Evolutionary conservation across 129 eudicot genomes (phyloP).

Genomic region (Tagetes erecta): DNA sequence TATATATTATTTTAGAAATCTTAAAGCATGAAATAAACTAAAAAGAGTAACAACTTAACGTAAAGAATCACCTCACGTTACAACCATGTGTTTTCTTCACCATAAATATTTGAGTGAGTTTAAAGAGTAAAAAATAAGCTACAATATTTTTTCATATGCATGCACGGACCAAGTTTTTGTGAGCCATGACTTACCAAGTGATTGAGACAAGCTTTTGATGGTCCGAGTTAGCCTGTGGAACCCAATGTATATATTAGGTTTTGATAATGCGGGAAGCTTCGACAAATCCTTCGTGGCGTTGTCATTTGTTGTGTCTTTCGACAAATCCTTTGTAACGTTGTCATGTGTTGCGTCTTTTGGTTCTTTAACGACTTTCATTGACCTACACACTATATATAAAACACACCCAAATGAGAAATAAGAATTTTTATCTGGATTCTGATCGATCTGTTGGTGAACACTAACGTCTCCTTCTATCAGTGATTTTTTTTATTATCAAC

Average conservation of each 20-base stretch:
- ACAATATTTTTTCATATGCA: background rate
- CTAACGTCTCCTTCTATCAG: background rate
- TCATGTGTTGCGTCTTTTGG: conserved; percentile 37
- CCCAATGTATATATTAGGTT: conserved; percentile 49
- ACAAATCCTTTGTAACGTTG: conserved; percentile 46
- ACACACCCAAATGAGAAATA: conserved; percentile 8
- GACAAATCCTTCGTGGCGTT: conserved; percentile 47
- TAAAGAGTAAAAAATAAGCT: background rate
- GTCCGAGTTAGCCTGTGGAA: conserved; percentile 59
- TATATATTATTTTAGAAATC: background rate
- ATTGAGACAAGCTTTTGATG: conserved; percentile 60
- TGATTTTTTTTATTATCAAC: background rate
- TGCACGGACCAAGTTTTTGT: background rate
- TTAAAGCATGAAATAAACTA: background rate
- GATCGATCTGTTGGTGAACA: background rate
- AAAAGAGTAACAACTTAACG: background rate
- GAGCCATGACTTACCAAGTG: conserved; percentile 52
- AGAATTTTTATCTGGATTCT: background rate
- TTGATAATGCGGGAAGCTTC: conserved; percentile 45
- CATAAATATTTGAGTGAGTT: background rate
- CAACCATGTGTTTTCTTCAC: conserved; percentile 13
- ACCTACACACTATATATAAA: conserved; percentile 27
- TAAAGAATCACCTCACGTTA: background rate
- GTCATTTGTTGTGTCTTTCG: conserved; percentile 38
- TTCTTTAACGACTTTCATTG: conserved; percentile 29